Base-by-base conservation (phyloP, 306 rosid genomes). In the Hippophae rhamnoides region DNA sequence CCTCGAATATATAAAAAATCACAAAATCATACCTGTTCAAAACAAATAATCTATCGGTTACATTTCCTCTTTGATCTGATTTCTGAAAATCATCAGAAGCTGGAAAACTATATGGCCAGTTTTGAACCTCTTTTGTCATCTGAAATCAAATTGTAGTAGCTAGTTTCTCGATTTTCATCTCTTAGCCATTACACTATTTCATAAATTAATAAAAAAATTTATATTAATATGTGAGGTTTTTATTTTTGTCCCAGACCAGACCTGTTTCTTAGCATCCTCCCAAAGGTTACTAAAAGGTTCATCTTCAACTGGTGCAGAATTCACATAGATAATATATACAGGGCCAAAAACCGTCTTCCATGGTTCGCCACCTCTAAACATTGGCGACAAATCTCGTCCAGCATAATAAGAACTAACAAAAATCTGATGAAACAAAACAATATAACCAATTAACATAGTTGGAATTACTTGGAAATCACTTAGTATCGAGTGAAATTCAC, bases 341-440 rank as follows among this genome's bases (percentile, higher is more conserved):
- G 83, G 83, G 52, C 83, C 83, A 63, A 78, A 78, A 44, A 78
- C 83, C 65, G 74, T 78, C 74, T 78, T 78, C 83, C 83, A 78
- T 46, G 79, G 77, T 52, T 78, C 77, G 10, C 83, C 83, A 46
- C 53, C 72, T 67, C 79, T 74, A 64, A 74, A 62, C 54, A 74
- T 78, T 13, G 79, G 77, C 61, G 44, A 68, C 58, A 78, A 58
- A 67, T 78, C 83, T 61, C 74, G 71, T 67, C 83, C 83, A 3
- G 79, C 83, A 70, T 78, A 78, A 67, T 78, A 79, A 67, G 59
- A 40, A 42, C 83, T 78, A 26, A 77, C 69, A 67, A 81, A 90
- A 63, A 86, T 82, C 97, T 90, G 69, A 63, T 31, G 9, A 31
- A 23, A 77, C 27, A 42, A 67, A 73, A 56, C 44, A 50, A 18